phyloP scores from a whole-genome alignment of 768 basidiomycete genomes.

The Lentinula raphanica region DNA sequence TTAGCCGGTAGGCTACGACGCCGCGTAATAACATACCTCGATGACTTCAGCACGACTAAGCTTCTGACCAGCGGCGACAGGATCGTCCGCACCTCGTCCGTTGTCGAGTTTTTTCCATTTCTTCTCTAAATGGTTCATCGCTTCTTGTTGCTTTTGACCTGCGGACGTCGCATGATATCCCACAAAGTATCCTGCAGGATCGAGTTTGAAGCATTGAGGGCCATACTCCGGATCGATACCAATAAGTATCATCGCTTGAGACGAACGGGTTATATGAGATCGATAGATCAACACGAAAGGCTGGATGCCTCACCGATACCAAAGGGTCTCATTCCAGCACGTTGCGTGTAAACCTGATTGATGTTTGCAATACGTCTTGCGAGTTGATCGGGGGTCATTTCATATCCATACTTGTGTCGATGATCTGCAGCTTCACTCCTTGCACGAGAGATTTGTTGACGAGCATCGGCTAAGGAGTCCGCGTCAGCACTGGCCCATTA shows the following conservation, averaged over 20 bases:
- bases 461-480: slow-evolving; percentile 71
- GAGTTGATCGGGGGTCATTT: slow-evolving; percentile 96
- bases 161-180: slow-evolving; percentile 97
- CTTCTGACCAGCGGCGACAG: slow-evolving; percentile 66
- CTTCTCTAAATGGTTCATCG: slow-evolving; percentile 97
- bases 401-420: slow-evolving; percentile 95
- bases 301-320: slow-evolving; percentile 71
- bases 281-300: not conserved
- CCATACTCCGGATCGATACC: slow-evolving; percentile 87
- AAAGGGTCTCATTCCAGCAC: slow-evolving; percentile 93
- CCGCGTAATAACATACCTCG: slow-evolving; percentile 53
- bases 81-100: slow-evolving; percentile 74
- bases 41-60: slow-evolving; percentile 77
- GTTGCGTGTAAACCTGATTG: slow-evolving; percentile 98
- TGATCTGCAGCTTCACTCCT: slow-evolving; percentile 87
- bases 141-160: slow-evolving; percentile 97
- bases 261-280: not conserved
- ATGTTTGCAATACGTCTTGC: slow-evolving; percentile 94
- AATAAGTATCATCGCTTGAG: slow-evolving; percentile 89
- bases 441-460: slow-evolving; percentile 82
- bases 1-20: not conserved
- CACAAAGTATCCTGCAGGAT: slow-evolving; percentile 97
- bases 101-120: slow-evolving; percentile 94
- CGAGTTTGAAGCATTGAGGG: slow-evolving; percentile 97
- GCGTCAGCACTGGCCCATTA: slow-evolving; percentile 2